These are phyloP conservation scores for Teratosphaeria zuluensis DNA, from an alignment of 2,329 filamentous ascomycete species.

Conservation along the genomic window DNA sequence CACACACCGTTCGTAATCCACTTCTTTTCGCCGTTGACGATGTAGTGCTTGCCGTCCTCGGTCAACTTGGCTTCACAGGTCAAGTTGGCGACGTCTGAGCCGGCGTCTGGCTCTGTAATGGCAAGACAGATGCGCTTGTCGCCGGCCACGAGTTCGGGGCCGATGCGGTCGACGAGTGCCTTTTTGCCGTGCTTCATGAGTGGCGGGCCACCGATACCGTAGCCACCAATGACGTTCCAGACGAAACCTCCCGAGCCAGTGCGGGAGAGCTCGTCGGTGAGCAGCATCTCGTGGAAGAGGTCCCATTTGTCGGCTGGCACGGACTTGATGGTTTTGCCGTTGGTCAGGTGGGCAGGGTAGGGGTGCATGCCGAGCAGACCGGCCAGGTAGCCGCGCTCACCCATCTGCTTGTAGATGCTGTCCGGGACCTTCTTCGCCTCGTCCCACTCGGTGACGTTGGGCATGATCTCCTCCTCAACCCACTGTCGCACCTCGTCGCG, in stretches of 20 bases:
- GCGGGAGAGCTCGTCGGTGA: conserved; percentile 90
- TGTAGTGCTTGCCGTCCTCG: conserved; percentile 96
- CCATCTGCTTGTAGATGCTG: conserved; percentile 90
- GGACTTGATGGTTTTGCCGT: conserved; percentile 57
- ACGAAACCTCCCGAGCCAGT: conserved; percentile 84
- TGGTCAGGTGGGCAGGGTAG: conserved; percentile 66
- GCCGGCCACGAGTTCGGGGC: conserved; percentile 78
- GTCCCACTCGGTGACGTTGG: conserved; percentile 91
- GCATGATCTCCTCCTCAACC: conserved; percentile 83
- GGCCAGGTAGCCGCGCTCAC: conserved; percentile 83
- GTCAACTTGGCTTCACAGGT: conserved; percentile 91
- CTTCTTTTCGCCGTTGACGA: conserved; percentile 99
- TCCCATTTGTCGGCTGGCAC: conserved; percentile 90
- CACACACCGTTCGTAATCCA: conserved; percentile 95
- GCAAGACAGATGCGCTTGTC: conserved; percentile 97
- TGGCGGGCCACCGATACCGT: conserved; percentile 86
- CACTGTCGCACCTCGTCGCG: conserved; percentile 86
- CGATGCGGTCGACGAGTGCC: conserved; percentile 71
- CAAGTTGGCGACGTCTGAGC: conserved; percentile 88
- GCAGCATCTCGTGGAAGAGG: conserved; percentile 91
- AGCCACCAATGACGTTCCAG: conserved; percentile 96
- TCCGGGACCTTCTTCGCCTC: conserved; percentile 85
- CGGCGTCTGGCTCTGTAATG: conserved; percentile 91
- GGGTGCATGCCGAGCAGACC: conserved; percentile 70
- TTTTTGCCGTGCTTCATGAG: conserved; percentile 87